A percentile compares a stretch with the other conserved stretches of the same genome.
Evolutionary conservation across 2,329 filamentous ascomycete genomes (phyloP).

Genomic region (Hypocrella siamensis): DNA sequence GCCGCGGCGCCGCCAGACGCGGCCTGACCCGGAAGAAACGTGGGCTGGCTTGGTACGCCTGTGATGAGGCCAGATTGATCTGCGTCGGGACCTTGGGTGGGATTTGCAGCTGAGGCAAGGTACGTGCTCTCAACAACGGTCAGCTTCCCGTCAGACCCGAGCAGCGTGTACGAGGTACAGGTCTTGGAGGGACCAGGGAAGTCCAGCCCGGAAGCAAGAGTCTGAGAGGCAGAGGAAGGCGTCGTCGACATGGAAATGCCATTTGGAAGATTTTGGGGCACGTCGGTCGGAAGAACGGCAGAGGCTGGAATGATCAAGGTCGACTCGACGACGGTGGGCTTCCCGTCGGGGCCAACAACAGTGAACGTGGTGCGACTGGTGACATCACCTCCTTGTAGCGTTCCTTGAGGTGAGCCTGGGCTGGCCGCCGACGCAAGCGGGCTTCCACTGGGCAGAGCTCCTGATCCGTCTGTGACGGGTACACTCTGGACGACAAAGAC

Average conservation of each 20-base stretch:
- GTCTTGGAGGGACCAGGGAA: constrained; percentile 8
- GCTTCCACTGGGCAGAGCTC: constrained; percentile 1
- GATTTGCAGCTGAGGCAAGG: constrained; percentile 7
- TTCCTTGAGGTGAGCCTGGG: constrained; percentile 3
- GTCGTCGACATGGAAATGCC: constrained; percentile 3
- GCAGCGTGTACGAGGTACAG: constrained; percentile 13
- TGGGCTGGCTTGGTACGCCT: constrained; percentile 9
- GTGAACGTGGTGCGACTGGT: constrained; percentile 10
- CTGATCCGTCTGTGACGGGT: constrained; percentile 2
- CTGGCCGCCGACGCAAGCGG: background rate
- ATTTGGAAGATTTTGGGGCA: constrained; percentile 4
- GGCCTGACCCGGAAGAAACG: constrained; percentile 3
- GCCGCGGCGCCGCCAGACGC: constrained; percentile 1
- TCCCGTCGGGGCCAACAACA: constrained; percentile 16
- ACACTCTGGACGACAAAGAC: constrained; percentile 4
- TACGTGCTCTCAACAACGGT: constrained; percentile 14
- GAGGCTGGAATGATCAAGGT: constrained; percentile 13
- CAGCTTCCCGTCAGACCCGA: constrained; percentile 12
- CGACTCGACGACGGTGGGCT: constrained; percentile 18
- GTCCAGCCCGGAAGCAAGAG: constrained; percentile 5
- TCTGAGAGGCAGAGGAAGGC: constrained; percentile 1
- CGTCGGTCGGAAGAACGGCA: constrained; percentile 4
- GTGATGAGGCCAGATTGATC: constrained; percentile 9
- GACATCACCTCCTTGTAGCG: constrained; percentile 3
- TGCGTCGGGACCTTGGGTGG: constrained; percentile 2